Conservation (phyloP, 2,329 filamentous ascomycete genomes). For the Geosmithia flava region DNA sequence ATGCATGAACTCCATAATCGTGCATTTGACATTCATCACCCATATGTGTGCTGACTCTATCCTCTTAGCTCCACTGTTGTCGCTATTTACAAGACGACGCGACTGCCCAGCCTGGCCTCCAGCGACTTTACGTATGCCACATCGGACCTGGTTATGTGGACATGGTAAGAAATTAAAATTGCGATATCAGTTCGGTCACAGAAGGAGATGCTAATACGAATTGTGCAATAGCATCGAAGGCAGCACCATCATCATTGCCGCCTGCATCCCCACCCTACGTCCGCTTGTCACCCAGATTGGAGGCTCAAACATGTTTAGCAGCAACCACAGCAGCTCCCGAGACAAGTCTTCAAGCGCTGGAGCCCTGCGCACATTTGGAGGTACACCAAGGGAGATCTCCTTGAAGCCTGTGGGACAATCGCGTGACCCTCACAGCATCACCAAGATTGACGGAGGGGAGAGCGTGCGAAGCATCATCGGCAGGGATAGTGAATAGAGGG, state of each 20-base stretch:
- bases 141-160: constrained; percentile 23
- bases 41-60: neutral
- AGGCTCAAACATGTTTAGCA: no score
- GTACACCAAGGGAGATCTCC: no score
- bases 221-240: constrained; percentile 10
- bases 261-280: constrained; percentile 14
- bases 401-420: no score
- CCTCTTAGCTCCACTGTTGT: constrained; percentile 5
- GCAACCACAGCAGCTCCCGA: no score
- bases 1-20: no score
- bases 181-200: neutral
- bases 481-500: no score
- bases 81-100: constrained; percentile 17
- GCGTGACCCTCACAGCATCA: no score
- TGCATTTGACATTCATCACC: neutral
- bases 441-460: no score
- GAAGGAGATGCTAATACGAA: neutral
- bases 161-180: constrained; percentile 14
- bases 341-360: no score
- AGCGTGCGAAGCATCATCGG: no score
- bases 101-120: constrained; percentile 11
- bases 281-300: no score
- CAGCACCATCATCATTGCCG: constrained; percentile 14
- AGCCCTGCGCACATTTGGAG: no score
- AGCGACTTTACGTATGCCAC: constrained; percentile 13